Evolutionary conservation across 2,329 filamentous ascomycete species (phyloP).

Genomic region (Ophiocordyceps camponoti-leonardi): DNA sequence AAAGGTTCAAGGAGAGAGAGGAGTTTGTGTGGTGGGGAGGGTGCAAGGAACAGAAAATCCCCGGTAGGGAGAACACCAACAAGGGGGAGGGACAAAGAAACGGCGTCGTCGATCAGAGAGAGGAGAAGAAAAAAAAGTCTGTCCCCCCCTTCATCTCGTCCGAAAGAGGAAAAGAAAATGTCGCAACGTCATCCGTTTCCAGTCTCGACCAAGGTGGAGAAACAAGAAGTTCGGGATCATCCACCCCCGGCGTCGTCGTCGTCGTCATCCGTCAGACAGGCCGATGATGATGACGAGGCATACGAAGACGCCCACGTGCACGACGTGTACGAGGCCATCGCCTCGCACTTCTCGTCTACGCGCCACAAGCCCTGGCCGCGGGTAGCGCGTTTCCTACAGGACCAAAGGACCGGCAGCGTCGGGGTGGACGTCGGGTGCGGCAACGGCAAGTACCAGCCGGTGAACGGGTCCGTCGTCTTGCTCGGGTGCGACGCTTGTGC

Average conservation of each 20-base stretch:
- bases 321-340: constrained; percentile 76
- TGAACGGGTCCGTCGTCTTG: constrained; percentile 64
- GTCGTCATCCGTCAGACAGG: too few relatives aligned
- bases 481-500: constrained; percentile 70
- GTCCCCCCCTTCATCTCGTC: too few relatives aligned
- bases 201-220: not conserved
- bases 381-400: constrained; percentile 59
- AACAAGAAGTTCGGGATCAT: too few relatives aligned
- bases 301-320: constrained; percentile 88
- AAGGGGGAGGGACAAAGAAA: too few relatives aligned
- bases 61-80: too few relatives aligned
- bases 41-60: too few relatives aligned
- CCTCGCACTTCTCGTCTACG: constrained; percentile 68
- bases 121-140: too few relatives aligned
- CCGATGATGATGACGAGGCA: constrained; percentile 2
- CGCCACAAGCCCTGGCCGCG: constrained; percentile 82
- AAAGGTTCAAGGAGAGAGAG: too few relatives aligned
- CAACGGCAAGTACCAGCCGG: constrained; percentile 85
- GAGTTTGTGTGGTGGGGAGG: too few relatives aligned
- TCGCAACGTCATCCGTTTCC: not conserved
- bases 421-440: constrained; percentile 90
- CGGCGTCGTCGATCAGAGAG: too few relatives aligned
- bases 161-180: not conserved
- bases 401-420: constrained; percentile 50
- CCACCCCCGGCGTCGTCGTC: too few relatives aligned